phyloP scores from a whole-genome alignment of 2,329 filamentous ascomycete genomes.

The Lasiodiplodia gonubiensis region DNA sequence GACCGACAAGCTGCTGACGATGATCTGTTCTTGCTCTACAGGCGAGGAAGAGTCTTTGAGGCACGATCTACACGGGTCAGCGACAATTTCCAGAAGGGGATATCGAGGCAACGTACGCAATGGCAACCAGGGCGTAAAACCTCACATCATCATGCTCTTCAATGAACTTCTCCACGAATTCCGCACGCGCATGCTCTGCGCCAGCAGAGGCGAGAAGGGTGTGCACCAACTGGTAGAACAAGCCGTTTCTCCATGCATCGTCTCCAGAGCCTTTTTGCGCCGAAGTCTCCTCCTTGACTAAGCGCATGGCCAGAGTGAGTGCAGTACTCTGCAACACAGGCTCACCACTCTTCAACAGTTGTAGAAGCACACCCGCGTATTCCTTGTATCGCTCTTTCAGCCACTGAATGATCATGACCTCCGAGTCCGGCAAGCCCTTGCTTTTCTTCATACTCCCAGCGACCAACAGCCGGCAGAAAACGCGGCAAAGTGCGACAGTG shows the following conservation, averaged over 20 bases:
- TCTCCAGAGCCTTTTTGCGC: constrained; percentile 65
- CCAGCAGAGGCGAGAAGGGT: constrained; percentile 65
- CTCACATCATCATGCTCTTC: constrained; percentile 83
- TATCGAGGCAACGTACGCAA: constrained; percentile 64
- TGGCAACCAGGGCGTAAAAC: constrained; percentile 77
- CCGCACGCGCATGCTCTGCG: constrained; percentile 65
- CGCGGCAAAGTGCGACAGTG: constrained; percentile 80
- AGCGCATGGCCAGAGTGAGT: constrained; percentile 79
- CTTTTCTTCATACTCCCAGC: constrained; percentile 72
- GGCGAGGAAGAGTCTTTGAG: constrained; percentile 8
- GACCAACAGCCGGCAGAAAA: constrained; percentile 82
- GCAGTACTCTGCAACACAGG: constrained; percentile 69
- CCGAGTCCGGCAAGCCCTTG: constrained; percentile 72
- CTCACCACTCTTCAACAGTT: constrained; percentile 65
- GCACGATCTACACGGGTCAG: constrained; percentile 13
- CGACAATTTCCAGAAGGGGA: not conserved
- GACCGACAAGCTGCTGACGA: constrained; percentile 63
- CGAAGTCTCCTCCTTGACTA: constrained; percentile 79
- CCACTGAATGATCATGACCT: constrained; percentile 77
- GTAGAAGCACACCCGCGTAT: constrained; percentile 66
- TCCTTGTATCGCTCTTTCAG: constrained; percentile 75
- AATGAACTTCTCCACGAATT: constrained; percentile 79
- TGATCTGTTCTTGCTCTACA: constrained; percentile 46
- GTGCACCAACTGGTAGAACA: constrained; percentile 69
- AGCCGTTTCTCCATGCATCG: constrained; percentile 70